Evolutionary conservation across 2,329 filamentous ascomycete genomes (phyloP), one percentile per base, ranked within the genome.

Genomic region (Trichoderma aggressivum): DNA sequence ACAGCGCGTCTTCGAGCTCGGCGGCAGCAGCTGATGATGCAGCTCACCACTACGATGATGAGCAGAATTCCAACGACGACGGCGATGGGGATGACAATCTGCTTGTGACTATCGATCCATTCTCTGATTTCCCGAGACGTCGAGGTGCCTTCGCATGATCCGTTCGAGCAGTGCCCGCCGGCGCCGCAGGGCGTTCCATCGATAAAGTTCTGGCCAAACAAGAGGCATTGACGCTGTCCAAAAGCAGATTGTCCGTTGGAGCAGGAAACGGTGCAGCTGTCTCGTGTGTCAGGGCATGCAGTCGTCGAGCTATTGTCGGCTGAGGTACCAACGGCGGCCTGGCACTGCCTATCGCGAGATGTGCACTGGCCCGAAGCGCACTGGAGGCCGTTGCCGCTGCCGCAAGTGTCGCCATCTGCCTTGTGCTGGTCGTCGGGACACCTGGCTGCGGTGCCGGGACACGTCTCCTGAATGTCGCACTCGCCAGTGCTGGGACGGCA

Each of bases 361-460:
- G 96, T 99, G 81, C 96, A 99, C 81, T 98, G 95, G 14, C 96
- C 96, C 59, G 92, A 94, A 34, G 96, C 94, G 79, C 96, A 99
- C 36, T 88, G 83, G 36, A 98, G 86, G 2, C 88, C 88, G 2
- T 79, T 77, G n/a, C 92, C 92, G 77, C 81, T 78, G 39, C 93
- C 94, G 78, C 96, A 99, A 21, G 82, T 81, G 5, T 88, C 84
- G 73, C 90, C 96, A 79, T 98, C 90, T 0, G 88, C 83, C 62
- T 89, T 85, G 75, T 89, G 92, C 65, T 84, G 75, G 79, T 99
- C 94, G 1, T 82, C 78, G 0, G 96, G 96, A 77, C 96, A 99
- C 53, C 86, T 84, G 16, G 92, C 89, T 10, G 86, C 85, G 62
- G 81, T 88, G 70, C 96, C 96, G 4, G 89, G 88, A 79, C 96